A percentile compares a stretch with the other conserved stretches of the same genome.
phyloP scores from a whole-genome alignment of 768 basidiomycete genomes.

The Mycena latifolia region DNA sequence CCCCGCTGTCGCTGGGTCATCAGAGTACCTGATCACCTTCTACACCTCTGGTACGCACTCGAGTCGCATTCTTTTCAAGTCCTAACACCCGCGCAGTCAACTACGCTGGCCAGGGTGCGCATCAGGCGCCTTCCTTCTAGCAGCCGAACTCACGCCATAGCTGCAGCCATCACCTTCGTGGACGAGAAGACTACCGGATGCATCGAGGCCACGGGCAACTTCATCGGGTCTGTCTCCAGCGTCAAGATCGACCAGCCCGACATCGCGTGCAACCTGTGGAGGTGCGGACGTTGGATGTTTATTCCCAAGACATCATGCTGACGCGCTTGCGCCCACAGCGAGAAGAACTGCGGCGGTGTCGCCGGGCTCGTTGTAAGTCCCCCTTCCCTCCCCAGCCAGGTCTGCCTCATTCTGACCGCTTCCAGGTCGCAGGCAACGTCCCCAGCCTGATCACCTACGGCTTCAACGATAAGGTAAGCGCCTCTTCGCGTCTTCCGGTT shows the following conservation, averaged over 20 bases:
- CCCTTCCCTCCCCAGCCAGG: too few species aligned
- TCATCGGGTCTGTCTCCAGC: conserved; percentile 13
- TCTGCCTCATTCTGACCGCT: neutral
- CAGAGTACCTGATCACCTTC: conserved; percentile 7
- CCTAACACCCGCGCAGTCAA: neutral
- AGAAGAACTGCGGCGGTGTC: too few species aligned
- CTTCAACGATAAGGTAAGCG: conserved; percentile 10
- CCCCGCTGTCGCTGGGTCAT: too few species aligned
- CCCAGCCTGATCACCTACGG: conserved; percentile 12
- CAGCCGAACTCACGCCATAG: neutral
- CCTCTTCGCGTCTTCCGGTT: neutral
- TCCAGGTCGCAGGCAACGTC: neutral
- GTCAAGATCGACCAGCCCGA: conserved; percentile 1
- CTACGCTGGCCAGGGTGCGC: neutral
- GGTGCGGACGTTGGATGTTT: neutral
- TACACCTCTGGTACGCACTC: conserved; percentile 1
- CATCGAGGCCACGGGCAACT: neutral
- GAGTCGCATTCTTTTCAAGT: too few species aligned
- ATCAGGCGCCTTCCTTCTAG: too few species aligned
- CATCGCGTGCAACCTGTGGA: conserved; percentile 19
- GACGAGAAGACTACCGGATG: conserved; percentile 9
- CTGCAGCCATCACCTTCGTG: conserved; percentile 1
- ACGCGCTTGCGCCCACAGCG: too few species aligned
- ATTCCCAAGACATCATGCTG: too few species aligned
- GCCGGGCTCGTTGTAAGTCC: too few species aligned